phyloP scores from a whole-genome alignment of 176 grass and related monocot genomes.

The Rhynchospora breviuscula region DNA sequence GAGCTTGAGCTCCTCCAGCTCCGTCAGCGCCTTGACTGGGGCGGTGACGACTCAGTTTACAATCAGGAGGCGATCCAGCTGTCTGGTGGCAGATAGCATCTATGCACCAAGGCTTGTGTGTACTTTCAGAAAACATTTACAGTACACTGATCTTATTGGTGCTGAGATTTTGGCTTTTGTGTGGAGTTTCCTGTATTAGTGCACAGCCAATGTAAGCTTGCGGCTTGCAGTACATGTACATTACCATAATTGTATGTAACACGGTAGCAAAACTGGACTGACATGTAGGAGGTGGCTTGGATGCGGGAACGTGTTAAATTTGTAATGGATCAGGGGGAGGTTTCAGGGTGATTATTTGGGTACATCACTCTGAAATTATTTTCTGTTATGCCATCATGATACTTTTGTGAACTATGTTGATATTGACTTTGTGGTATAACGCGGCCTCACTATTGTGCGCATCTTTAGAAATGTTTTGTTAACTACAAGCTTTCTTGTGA shows the following conservation, averaged over 20 bases:
- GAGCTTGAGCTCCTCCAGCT: constrained; percentile 68
- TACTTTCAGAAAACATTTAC: background rate
- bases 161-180: background rate
- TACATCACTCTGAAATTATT: background rate
- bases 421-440: background rate
- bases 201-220: background rate
- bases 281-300: background rate
- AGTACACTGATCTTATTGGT: background rate
- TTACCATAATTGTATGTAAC: constrained; percentile 2
- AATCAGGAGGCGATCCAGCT: constrained; percentile 77
- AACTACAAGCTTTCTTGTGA: background rate
- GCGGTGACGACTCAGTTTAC: constrained; percentile 68
- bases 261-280: background rate
- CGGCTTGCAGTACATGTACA: background rate
- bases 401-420: background rate
- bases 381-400: background rate
- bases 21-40: constrained; percentile 63
- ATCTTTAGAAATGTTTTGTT: background rate
- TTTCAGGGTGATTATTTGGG: background rate
- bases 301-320: background rate
- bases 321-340: background rate
- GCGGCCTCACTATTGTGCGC: background rate
- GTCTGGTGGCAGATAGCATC: constrained; percentile 51
- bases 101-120: background rate
- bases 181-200: background rate